Percentiles rank a stretch among this genome's conserved stretches.
phyloP scores from a whole-genome alignment of 2,329 filamentous ascomycete genomes.

The Arachnopeziza araneosa region DNA sequence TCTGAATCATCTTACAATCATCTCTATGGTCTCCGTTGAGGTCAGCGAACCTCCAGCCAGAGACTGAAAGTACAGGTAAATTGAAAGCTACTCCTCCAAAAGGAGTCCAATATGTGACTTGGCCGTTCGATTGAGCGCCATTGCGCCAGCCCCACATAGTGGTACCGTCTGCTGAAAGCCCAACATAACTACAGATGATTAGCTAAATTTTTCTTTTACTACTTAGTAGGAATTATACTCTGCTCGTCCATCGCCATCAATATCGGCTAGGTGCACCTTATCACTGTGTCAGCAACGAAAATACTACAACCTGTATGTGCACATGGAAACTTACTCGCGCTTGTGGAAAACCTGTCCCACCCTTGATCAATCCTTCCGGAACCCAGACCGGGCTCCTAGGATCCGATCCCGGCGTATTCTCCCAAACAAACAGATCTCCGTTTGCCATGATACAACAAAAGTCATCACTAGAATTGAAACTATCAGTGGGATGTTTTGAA shows the following conservation, averaged over 20 bases:
- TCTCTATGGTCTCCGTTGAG: constrained; percentile 7
- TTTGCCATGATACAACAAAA: not conserved
- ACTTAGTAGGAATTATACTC: too few species aligned
- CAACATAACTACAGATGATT: too few species aligned
- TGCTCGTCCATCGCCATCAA: too few species aligned
- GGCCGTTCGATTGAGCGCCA: not conserved
- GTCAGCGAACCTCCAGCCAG: constrained; percentile 5
- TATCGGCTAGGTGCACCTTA: too few species aligned
- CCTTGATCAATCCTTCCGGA: not conserved
- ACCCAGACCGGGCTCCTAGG: not conserved
- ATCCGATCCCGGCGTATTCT: not conserved
- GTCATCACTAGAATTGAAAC: too few species aligned
- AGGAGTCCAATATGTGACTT: constrained; percentile 1
- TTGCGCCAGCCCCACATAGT: constrained; percentile 6
- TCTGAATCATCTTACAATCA: not conserved
- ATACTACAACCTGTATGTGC: too few species aligned
- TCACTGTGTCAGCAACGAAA: too few species aligned
- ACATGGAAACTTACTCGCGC: too few species aligned
- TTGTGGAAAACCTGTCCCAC: too few species aligned
- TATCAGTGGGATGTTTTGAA: too few species aligned
- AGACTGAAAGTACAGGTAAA: not conserved
- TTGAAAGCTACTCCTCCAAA: not conserved
- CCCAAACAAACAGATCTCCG: not conserved
- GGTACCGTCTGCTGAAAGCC: not conserved
- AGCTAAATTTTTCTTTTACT: too few species aligned